These are phyloP conservation scores for slime mould (Dictyostelium discoideum) DNA, from an alignment of 78 protist species.

Conservation along the genomic window dicty_2.7 NC_007088.5:1893001-1893500, in stretches of 20 bases:
- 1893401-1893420: slow-evolving; percentile 71
- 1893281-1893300: slow-evolving; percentile 64
- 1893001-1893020: slow-evolving; percentile 47
- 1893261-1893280: neutral
- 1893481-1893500: slow-evolving; percentile 34
- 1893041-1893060: slow-evolving; percentile 53
- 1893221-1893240: neutral
- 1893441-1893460: slow-evolving; percentile 45
- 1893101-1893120: slow-evolving; percentile 73
- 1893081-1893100: slow-evolving; percentile 65
- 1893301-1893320: slow-evolving; percentile 78
- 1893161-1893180: too few species aligned
- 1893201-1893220: too few species aligned
- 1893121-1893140: slow-evolving; percentile 74
- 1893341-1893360: slow-evolving; percentile 41
- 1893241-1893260: neutral
- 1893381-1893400: slow-evolving; percentile 62
- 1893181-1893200: neutral
- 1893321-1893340: slow-evolving; percentile 72
- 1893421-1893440: slow-evolving; percentile 66
- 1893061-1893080: slow-evolving; percentile 39
- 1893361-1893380: slow-evolving; percentile 64
- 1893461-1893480: slow-evolving; percentile 80
- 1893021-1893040: slow-evolving; percentile 36
- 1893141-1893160: slow-evolving; percentile 64